Evolutionary conservation across 139 green algal species (phyloP).

Genomic region (Edaphochlamys debaryana): DNA sequence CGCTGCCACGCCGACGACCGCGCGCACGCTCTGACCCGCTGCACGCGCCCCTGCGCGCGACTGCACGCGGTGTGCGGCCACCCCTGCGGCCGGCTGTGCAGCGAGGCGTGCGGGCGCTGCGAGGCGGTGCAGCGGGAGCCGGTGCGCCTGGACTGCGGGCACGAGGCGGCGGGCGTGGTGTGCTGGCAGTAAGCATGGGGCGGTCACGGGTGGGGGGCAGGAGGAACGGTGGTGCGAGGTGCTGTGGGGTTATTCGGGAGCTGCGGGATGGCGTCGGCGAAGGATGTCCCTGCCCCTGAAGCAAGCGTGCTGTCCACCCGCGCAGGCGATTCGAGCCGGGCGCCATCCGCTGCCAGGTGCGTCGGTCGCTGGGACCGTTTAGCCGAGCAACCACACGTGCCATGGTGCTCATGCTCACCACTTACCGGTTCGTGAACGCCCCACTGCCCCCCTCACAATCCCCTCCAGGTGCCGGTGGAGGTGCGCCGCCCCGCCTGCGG

Average conservation of each 20-base stretch:
- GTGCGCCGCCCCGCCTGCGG: constrained; percentile 47
- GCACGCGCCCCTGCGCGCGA: constrained; percentile 46
- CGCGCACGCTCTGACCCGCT: constrained; percentile 32
- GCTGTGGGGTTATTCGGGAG: too few species aligned
- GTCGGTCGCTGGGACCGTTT: too few species aligned
- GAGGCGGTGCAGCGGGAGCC: constrained; percentile 2
- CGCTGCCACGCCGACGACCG: constrained; percentile 66
- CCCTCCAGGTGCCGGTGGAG: constrained; percentile 23
- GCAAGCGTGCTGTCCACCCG: too few species aligned
- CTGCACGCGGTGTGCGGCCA: constrained; percentile 45
- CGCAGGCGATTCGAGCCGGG: constrained; percentile 17
- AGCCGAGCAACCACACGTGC: too few species aligned
- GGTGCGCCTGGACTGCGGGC: constrained; percentile 56
- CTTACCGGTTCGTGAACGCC: too few species aligned
- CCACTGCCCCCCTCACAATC: too few species aligned
- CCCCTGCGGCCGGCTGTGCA: constrained; percentile 53
- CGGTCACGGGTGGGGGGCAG: background rate
- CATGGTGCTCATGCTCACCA: too few species aligned
- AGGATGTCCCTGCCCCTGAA: too few species aligned
- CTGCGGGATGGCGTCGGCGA: too few species aligned
- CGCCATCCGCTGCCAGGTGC: constrained; percentile 15
- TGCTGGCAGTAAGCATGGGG: constrained; percentile 50
- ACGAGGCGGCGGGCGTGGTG: constrained; percentile 37
- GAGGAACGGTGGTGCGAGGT: too few species aligned
- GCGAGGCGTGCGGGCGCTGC: constrained; percentile 47